Base-by-base conservation (phyloP, 1,284 basidiomycete genomes). In the Lignosus rhinocerotis region DNA sequence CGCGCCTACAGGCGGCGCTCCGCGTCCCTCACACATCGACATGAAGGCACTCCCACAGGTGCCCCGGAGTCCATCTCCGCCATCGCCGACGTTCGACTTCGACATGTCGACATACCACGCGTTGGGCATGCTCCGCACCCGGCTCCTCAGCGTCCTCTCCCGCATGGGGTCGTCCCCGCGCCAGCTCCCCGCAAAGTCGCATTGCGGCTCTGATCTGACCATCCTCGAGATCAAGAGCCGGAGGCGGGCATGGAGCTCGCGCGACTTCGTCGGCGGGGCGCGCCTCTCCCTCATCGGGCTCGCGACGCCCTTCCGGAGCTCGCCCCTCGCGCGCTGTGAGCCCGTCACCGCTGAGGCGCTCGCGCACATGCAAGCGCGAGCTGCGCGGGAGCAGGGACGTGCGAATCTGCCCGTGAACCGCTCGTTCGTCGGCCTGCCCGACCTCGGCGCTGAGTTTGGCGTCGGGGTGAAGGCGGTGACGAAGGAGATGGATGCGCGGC, bases 161-260 rank as follows among this genome's bases (percentile, higher is more conserved):
- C 69, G 75, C 33, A 69, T 76, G 25, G 68, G 72, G 6, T 69
- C 73, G 1, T 74, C 77, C 31, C 72, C 74, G n/a, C 59, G 59
- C 3, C 59, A 64, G 59, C 58, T 61, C 46, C 48, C 44, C 36
- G 55, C 69, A 8, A 5, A 70, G 66, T 73, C 34, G 78, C 83
- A 51, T 60, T 72, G 32, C 65, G 69, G 59, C 19, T 72, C 75
- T n/a, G 69, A 77, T n/a, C 70, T 78, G 30, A 72, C 74, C 10
- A 69, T 82, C 11, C 68, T 85, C 21, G 82, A 83, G 67, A 75
- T 82, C 50, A 76, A 80, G 61, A 77, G 78, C 53, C 73, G 78
- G 16, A 74, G 84, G 39, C 75, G 83, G 10, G 84, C 84, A 14
- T 86, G 84, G 84, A 81, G 80, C 64, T 51, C 51, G 46, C 70